Conservation (phyloP, 2,329 filamentous ascomycete species). For the Botrytis galanthina region DNA sequence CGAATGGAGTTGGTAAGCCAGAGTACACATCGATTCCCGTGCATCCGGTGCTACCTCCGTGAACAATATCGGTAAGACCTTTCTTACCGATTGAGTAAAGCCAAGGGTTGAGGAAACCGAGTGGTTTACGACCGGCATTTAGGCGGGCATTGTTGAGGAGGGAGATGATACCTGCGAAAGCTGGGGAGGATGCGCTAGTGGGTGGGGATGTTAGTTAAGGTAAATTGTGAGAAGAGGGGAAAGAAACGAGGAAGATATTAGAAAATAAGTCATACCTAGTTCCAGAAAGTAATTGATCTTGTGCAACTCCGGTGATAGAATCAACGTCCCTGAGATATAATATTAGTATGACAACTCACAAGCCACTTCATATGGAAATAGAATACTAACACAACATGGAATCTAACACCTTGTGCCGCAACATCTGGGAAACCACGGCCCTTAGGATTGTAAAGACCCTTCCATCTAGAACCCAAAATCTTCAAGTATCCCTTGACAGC, state of each 20-base stretch:
- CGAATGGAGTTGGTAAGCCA: conserved; percentile 26
- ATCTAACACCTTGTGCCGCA: conserved; percentile 56
- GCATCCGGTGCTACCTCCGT: conserved; percentile 41
- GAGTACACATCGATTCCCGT: conserved; percentile 33
- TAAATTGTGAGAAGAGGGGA: background rate
- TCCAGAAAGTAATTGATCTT: conserved; percentile 23
- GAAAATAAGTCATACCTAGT: conserved; percentile 26
- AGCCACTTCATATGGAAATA: background rate
- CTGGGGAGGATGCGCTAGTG: conserved; percentile 53
- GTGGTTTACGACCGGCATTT: conserved; percentile 44
- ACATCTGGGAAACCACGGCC: conserved; percentile 56
- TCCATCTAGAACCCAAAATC: conserved; percentile 44
- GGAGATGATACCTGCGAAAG: conserved; percentile 56
- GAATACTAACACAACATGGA: conserved; percentile 36
- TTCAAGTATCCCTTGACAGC: conserved; percentile 47
- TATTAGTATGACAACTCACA: background rate
- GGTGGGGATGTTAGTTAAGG: conserved; percentile 15
- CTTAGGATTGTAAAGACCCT: conserved; percentile 46
- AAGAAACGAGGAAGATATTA: background rate
- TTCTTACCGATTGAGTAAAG: conserved; percentile 50
- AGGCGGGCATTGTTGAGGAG: conserved; percentile 62
- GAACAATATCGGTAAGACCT: conserved; percentile 48
- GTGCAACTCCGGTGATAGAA: conserved; percentile 43
- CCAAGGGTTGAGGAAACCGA: conserved; percentile 61
- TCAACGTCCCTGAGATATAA: conserved; percentile 35